Conservation (phyloP, 805 yeast genomes). For the Saturnispora mendoncae region DNA sequence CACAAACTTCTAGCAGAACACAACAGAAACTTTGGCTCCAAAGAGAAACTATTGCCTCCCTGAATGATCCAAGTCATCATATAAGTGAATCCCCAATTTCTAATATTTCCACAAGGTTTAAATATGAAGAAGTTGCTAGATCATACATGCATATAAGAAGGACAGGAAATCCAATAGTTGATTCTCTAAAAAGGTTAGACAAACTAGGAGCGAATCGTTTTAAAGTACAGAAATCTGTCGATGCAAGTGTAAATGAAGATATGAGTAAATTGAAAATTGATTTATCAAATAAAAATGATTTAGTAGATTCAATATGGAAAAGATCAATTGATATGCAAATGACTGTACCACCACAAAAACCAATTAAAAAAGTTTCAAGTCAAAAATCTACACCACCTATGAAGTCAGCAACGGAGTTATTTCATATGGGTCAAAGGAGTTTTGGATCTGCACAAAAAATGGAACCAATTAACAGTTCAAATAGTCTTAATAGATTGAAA, state of each 20-base stretch:
- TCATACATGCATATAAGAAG: slow-evolving; percentile 66
- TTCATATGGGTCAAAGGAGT: slow-evolving; percentile 9
- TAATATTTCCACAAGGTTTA: slow-evolving; percentile 50
- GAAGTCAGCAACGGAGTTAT: slow-evolving; percentile 5
- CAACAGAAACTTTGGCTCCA: slow-evolving; percentile 82
- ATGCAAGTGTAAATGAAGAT: not conserved
- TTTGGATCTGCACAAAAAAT: slow-evolving; percentile 4
- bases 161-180: slow-evolving; percentile 60
- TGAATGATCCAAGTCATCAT: slow-evolving; percentile 40
- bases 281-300: slow-evolving; percentile 3
- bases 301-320: slow-evolving; percentile 13
- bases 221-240: not conserved
- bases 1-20: slow-evolving; percentile 55
- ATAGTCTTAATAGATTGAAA: not conserved
- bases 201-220: slow-evolving; percentile 5
- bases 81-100: slow-evolving; percentile 21
- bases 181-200: slow-evolving; percentile 47
- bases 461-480: not conserved
- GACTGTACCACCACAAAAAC: not conserved
- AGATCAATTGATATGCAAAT: slow-evolving; percentile 1
- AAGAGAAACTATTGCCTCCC: slow-evolving; percentile 51
- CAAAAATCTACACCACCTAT: not conserved
- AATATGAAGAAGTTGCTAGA: slow-evolving; percentile 66
- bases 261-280: slow-evolving; percentile 2
- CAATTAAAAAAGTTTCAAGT: not conserved